phyloP scores from a whole-genome alignment of 208 protist species.

The Crithidia thermophila region DNA sequence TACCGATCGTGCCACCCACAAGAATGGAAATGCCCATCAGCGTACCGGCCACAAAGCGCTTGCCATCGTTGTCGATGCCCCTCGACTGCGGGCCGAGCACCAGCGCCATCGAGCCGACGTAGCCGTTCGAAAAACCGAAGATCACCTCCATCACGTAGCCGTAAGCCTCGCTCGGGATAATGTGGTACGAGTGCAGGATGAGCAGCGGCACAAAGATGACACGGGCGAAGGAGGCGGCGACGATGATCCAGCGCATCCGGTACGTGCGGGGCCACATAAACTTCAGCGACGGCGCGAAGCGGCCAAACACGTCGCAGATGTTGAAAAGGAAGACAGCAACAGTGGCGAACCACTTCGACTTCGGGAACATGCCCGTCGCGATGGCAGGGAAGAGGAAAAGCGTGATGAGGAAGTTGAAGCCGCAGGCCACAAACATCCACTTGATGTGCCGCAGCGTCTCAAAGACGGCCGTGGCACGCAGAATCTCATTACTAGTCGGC shows the following conservation, averaged over 20 bases:
- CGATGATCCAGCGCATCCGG: conserved; percentile 40
- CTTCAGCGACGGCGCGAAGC: conserved; percentile 46
- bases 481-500: too few species aligned
- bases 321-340: conserved; percentile 70
- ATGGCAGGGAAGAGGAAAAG: conserved; percentile 67
- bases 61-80: conserved; percentile 38
- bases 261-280: conserved; percentile 39
- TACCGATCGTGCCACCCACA: conserved; percentile 41
- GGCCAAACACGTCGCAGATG: conserved; percentile 49
- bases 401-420: conserved; percentile 58
- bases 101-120: conserved; percentile 49
- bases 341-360: conserved; percentile 62
- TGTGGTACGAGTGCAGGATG: conserved; percentile 55
- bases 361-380: conserved; percentile 39
- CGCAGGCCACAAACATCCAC: conserved; percentile 21
- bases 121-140: conserved; percentile 65
- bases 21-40: conserved; percentile 64
- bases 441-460: background rate
- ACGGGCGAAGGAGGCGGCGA: conserved; percentile 41
- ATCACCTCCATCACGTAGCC: conserved; percentile 57
- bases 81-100: conserved; percentile 42
- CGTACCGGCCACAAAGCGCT: conserved; percentile 61
- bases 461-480: background rate
- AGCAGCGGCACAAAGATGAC: conserved; percentile 60
- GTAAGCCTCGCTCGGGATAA: conserved; percentile 53